These are phyloP conservation scores for Cucumis sativus DNA, from an alignment of 306 rosid species.

Conservation along the genomic window DNA sequence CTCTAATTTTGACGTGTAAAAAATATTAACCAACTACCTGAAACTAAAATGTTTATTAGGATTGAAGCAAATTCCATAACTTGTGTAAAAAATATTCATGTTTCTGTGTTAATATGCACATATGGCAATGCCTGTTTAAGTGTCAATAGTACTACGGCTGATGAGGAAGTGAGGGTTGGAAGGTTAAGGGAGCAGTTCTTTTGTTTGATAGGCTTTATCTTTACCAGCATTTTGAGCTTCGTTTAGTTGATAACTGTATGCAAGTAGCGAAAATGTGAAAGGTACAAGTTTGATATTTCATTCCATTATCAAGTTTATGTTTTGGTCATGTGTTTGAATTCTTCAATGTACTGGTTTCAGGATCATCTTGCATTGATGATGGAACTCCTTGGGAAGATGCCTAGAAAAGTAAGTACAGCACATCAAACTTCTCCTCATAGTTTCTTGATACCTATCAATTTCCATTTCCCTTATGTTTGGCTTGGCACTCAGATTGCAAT, in stretches of 20 bases:
- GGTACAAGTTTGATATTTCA: neutral
- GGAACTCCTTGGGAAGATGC: slow-evolving; percentile 96
- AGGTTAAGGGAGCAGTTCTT: slow-evolving; percentile 14
- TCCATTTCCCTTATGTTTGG: slow-evolving; percentile 14
- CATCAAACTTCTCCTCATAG: slow-evolving; percentile 1
- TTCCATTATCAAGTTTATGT: neutral
- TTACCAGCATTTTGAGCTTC: neutral
- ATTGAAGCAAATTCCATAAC: neutral
- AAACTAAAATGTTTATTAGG: too few relatives aligned
- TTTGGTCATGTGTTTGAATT: neutral
- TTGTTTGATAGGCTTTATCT: slow-evolving; percentile 6
- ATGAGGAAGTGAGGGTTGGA: neutral
- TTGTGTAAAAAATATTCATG: neutral
- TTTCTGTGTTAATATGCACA: neutral
- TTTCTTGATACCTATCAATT: slow-evolving; percentile 8
- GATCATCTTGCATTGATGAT: slow-evolving; percentile 97
- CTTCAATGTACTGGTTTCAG: slow-evolving; percentile 40
- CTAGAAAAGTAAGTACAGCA: slow-evolving; percentile 50
- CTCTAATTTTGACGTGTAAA: neutral
- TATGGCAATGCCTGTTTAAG: neutral
- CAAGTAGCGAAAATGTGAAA: neutral
- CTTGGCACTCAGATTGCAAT: slow-evolving; percentile 43
- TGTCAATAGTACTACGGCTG: neutral
- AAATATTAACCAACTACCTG: neutral
- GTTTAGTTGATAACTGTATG: neutral